phyloP scores from a whole-genome alignment of 1,139 yeast genomes.

The Chernovozyma aurita region DNA sequence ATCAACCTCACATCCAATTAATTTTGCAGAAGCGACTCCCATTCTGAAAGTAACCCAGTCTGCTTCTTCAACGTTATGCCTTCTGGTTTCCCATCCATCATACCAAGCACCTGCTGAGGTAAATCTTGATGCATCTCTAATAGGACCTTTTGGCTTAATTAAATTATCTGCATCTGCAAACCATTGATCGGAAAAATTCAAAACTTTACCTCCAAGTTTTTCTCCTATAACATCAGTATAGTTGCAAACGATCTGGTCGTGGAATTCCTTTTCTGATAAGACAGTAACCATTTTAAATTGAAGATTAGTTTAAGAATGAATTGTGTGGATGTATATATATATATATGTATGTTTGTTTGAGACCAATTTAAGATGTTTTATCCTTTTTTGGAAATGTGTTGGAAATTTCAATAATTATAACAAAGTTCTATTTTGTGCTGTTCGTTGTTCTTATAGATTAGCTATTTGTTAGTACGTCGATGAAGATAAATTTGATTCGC shows the following conservation, averaged over 20 bases:
- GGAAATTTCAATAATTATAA: too few species aligned
- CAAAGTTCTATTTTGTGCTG: too few species aligned
- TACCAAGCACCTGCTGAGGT: conserved; percentile 92
- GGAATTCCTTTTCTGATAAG: conserved; percentile 39
- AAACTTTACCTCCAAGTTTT: conserved; percentile 72
- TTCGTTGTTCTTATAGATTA: too few species aligned
- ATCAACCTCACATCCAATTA: conserved; percentile 83
- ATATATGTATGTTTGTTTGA: too few species aligned
- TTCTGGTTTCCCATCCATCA: conserved; percentile 97
- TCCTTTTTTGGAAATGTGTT: too few species aligned
- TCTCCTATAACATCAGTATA: conserved; percentile 77
- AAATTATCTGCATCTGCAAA: conserved; percentile 91
- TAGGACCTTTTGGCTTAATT: conserved; percentile 73
- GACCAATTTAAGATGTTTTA: too few species aligned
- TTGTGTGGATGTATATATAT: too few species aligned
- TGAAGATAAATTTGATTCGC: too few species aligned
- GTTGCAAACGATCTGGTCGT: conserved; percentile 39
- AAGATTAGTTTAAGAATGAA: background rate
- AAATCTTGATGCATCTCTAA: conserved; percentile 75
- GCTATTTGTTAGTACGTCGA: too few species aligned
- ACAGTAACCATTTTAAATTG: conserved; percentile 20
- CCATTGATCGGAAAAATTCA: conserved; percentile 82
- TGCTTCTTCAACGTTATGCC: conserved; percentile 79
- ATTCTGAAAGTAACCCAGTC: conserved; percentile 82
- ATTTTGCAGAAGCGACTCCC: conserved; percentile 78